Base-by-base conservation (phyloP, 2,329 filamentous ascomycete genomes). In the Trichoderma simmonsii region DNA sequence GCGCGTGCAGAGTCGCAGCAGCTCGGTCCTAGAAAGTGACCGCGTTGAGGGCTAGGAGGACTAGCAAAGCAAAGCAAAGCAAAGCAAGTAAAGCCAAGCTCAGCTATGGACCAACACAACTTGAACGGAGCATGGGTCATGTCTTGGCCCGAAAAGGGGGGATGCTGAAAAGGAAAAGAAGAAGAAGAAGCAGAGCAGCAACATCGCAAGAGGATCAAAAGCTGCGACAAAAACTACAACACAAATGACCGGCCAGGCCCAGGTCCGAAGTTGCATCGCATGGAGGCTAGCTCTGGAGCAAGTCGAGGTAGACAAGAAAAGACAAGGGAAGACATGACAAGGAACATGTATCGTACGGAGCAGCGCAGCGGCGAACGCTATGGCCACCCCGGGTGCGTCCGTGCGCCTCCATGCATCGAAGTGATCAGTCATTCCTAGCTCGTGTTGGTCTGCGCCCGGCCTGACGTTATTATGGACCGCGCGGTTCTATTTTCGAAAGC, bases 361-460 rank as follows among this genome's bases (percentile, higher is more conserved):
- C 32, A 39, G 32, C 39, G 30, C 30, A 51, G 21, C 30, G 36
- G 56, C 54, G 4, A 51, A 30, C 48, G 71, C 71, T 72, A 70
- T 64, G 71, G 66, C 66, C 66, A 70, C 71, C 48, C 71, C 71
- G 59, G 54, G 71, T 48, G 60, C 59, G 66, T 30, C 69, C 26
- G 69, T 71, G 69, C 68, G 43, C 59, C 65, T 63, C 59, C 65
- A 36, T 60, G 65, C 66, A 70, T 62, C 48, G 54, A 69, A 70
- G 59, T 72, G 66, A 72, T 60, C 71, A 59, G 71, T 72, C 71
- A 72, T 59, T 32, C 32, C 66, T 60, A 65, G 70, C 70, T 72
- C 64, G 70, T 68, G 70, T 67, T 71, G 30, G 64, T 21, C 62
- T 64, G 69, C 61, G 69, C 60, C 68, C 68, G 68, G 56, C 57